phyloP scores from a whole-genome alignment of 2,329 filamentous ascomycete species.

The Fusarium pseudoanthophilum region DNA sequence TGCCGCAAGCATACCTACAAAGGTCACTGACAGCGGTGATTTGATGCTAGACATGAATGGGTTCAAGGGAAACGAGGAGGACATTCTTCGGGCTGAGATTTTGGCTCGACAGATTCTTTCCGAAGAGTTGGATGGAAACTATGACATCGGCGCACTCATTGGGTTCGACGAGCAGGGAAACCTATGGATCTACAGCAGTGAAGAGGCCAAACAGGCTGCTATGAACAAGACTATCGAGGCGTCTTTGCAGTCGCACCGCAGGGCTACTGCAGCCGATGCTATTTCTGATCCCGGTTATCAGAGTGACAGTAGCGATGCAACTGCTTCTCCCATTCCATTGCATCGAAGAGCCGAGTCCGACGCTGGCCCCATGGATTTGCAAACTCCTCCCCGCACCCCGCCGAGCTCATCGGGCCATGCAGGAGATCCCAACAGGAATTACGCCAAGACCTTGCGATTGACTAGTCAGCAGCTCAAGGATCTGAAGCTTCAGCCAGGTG shows the following conservation, averaged over 20 bases:
- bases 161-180: conserved; percentile 96
- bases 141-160: conserved; percentile 95
- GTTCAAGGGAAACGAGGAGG: conserved; percentile 94
- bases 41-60: conserved; percentile 98
- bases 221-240: conserved; percentile 71
- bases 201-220: conserved; percentile 92
- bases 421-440: conserved; percentile 83
- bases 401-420: conserved; percentile 68
- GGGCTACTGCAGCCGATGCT: conserved; percentile 76
- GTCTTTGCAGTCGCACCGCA: conserved; percentile 57
- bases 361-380: conserved; percentile 62
- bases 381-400: conserved; percentile 76
- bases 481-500: conserved; percentile 82
- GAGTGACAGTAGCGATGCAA: conserved; percentile 80
- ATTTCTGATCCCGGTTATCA: conserved; percentile 95
- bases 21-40: conserved; percentile 92
- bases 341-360: conserved; percentile 77
- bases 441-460: conserved; percentile 93
- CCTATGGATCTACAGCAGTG: conserved; percentile 99
- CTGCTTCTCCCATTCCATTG: conserved; percentile 58
- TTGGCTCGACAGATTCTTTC: conserved; percentile 91
- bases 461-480: conserved; percentile 96
- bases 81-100: conserved; percentile 91
- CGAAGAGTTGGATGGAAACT: conserved; percentile 92
- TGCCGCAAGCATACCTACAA: conserved; percentile 89